A percentile compares a stretch with the other conserved stretches of the same genome.
phyloP scores from a whole-genome alignment of 305 asterid species.

The Solanum aculeatissimum region DNA sequence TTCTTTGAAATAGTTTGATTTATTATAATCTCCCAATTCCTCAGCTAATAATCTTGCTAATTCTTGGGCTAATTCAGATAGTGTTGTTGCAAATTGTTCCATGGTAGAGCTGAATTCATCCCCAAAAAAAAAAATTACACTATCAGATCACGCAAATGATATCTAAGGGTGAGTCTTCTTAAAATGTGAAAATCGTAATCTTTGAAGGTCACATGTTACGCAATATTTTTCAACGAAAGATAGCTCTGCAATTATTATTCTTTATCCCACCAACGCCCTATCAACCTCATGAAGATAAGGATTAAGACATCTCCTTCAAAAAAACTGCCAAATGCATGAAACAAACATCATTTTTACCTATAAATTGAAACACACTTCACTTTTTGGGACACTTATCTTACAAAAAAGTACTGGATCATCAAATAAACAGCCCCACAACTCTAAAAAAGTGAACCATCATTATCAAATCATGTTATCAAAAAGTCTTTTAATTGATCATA shows the following conservation, averaged over 20 bases:
- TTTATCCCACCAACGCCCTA: background rate
- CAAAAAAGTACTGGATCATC: background rate
- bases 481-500: background rate
- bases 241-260: background rate
- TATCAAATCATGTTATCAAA: background rate
- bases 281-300: background rate
- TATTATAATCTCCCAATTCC: slow-evolving; percentile 27
- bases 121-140: background rate
- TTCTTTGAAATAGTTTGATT: slow-evolving; percentile 37
- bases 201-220: no score
- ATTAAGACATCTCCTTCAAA: background rate
- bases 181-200: background rate
- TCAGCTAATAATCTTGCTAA: slow-evolving; percentile 56
- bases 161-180: background rate
- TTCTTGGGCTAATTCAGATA: slow-evolving; percentile 44
- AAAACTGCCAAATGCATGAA: background rate
- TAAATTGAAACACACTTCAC: background rate
- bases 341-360: background rate
- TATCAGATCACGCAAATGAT: background rate
- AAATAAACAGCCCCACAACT: background rate
- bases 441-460: background rate
- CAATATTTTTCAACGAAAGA: no score
- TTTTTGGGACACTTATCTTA: background rate
- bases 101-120: slow-evolving; percentile 44
- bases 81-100: slow-evolving; percentile 43